Evolutionary conservation across 192 early-diverging fungal species (phyloP).

Genomic region (Backusella parvicylindrica): DNA sequence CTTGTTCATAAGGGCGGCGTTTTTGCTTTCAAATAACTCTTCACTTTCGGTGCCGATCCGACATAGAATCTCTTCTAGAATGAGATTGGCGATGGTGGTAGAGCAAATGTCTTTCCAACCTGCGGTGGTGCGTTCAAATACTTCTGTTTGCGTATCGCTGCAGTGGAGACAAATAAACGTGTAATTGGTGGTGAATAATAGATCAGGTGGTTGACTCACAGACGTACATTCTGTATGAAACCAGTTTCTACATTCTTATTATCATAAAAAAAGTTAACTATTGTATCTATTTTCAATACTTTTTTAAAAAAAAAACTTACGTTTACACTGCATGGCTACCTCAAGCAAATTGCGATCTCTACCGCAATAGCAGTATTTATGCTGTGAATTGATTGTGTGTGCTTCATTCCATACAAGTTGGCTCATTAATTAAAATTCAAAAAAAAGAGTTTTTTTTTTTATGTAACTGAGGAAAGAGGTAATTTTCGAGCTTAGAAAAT

Average conservation of each 20-base stretch:
- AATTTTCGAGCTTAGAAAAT: background rate
- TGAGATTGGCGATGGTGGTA: constrained; percentile 60
- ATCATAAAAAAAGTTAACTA: background rate
- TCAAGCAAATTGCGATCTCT: constrained; percentile 54
- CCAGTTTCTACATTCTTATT: constrained; percentile 59
- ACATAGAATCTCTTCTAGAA: constrained; percentile 45
- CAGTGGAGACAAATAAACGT: constrained; percentile 52
- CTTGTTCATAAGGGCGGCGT: constrained; percentile 26
- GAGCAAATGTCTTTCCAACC: constrained; percentile 66
- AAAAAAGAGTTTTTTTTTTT: constrained; percentile 7
- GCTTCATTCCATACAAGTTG: constrained; percentile 47
- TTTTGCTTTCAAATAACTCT: constrained; percentile 31
- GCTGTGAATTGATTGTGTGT: constrained; percentile 58
- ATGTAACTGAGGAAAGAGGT: background rate
- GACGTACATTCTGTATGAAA: constrained; percentile 56
- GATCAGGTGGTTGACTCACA: constrained; percentile 36
- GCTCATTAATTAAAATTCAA: background rate
- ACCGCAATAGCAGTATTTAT: constrained; percentile 70
- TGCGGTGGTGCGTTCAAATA: constrained; percentile 54
- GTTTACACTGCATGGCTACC: constrained; percentile 52
- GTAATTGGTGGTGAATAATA: constrained; percentile 65
- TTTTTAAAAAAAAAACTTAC: constrained; percentile 23
- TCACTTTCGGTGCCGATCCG: constrained; percentile 21
- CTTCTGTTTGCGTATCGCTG: constrained; percentile 36
- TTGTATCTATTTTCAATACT: too few relatives aligned